These are phyloP conservation scores for Neonectria ditissima DNA, from an alignment of 2,329 filamentous ascomycete genomes.

Conservation along the genomic window DNA sequence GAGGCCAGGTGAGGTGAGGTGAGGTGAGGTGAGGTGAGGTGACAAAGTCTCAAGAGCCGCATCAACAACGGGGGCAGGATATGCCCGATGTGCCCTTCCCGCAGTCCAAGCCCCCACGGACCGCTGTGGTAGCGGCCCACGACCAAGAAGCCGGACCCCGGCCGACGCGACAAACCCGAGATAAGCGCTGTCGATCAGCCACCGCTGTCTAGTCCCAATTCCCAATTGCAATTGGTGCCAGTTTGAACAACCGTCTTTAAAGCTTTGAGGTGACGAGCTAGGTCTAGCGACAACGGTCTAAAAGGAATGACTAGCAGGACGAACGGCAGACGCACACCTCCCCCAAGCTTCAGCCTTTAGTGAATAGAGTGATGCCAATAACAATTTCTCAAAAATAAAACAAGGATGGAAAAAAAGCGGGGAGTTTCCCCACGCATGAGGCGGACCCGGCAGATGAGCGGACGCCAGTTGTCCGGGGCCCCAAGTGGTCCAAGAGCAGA, in stretches of 20 bases:
- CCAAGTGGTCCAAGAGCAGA: constrained; percentile 16
- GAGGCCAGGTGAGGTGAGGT: constrained; percentile 10
- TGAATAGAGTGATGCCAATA: constrained; percentile 45
- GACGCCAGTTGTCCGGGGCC: constrained; percentile 31
- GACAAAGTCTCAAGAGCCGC: constrained; percentile 25
- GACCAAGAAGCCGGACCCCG: constrained; percentile 14
- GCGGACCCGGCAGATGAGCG: constrained; percentile 29
- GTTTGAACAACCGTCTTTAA: neutral
- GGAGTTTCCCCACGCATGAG: constrained; percentile 24
- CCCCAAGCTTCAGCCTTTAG: constrained; percentile 2
- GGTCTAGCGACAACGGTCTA: neutral
- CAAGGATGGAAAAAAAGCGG: constrained; percentile 21
- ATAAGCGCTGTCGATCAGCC: constrained; percentile 23
- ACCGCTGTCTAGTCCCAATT: neutral
- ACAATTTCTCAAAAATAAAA: constrained; percentile 34
- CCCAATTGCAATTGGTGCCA: neutral
- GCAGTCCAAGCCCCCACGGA: constrained; percentile 22
- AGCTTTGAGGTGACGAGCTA: neutral
- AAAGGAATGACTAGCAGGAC: neutral
- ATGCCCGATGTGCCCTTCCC: constrained; percentile 18
- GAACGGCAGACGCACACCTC: neutral
- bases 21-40: constrained; percentile 28
- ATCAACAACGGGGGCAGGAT: constrained; percentile 20
- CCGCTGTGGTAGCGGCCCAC: constrained; percentile 9
- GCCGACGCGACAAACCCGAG: constrained; percentile 15